Evolutionary conservation across 148 eudicot species (phyloP), one percentile per base, ranked within the genome.

Genomic region (Euryodendron excelsum): DNA sequence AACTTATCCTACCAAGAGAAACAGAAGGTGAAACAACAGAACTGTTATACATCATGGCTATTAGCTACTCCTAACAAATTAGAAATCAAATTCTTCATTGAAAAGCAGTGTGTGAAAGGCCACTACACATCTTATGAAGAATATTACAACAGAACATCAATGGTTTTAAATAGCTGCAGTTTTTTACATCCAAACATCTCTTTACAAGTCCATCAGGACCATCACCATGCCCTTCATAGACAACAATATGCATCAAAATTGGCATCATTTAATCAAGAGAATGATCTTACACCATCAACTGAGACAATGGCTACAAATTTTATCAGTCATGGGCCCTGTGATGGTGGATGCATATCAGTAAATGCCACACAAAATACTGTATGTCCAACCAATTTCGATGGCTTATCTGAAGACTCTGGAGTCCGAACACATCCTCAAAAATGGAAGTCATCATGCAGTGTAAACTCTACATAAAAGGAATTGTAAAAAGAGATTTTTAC

Each of bases 1-100:
- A 45, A 79, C 48, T 69, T 62, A 50, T 12, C 81, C 85, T 81
- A 11, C 30, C 81, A 69, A 52, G 6, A 72, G 44, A 41, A 67
- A 65, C 60, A 61, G n/a, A 61, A 25, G 5, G 25, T 28, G 44
- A 68, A 69, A 18, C 17, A 20, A 63, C 25, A 77, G 25, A 53
- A 37, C 2, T 10, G 3, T 44, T 7, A 73, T 36, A 74, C 52
- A 74, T 39, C 8, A 65, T n/a, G n/a, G 3, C 4, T 36, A 73
- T 39, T 34, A 37, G 41, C 47, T 53, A 62, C 36, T 45, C 25
- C 17, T 18, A 47, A n/a, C 15, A 33, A 59, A 50, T 63, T 44
- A 68, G 47, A 53, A 77, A 73, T 66, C 69, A 50, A 72, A 34
- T 31, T 70, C 44, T 34, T 21, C 50, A 59, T 60, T 56, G 50